Conservation (phyloP, 441 rosid genomes). For the Jatropha podagrica region DNA sequence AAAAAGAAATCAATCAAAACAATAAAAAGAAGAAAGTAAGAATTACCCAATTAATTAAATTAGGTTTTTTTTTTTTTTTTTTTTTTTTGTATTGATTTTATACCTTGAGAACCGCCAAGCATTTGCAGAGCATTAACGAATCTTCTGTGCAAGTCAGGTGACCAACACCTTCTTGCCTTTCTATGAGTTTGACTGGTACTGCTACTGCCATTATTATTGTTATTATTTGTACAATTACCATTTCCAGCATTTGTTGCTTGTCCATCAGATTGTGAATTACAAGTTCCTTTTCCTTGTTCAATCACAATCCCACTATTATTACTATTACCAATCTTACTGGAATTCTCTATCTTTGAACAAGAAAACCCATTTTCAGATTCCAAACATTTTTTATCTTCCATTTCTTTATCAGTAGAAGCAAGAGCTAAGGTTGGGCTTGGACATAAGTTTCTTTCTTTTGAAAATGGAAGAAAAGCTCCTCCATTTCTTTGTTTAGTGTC, state of each 20-base stretch:
- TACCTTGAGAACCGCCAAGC: slow-evolving; percentile 99
- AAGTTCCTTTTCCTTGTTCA: slow-evolving; percentile 41
- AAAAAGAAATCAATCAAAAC: slow-evolving; percentile 14
- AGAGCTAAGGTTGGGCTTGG: slow-evolving; percentile 46
- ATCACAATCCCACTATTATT: slow-evolving; percentile 22
- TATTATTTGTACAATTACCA: slow-evolving; percentile 17
- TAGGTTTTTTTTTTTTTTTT: too few species aligned
- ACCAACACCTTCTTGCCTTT: slow-evolving; percentile 97
- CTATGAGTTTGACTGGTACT: slow-evolving; percentile 55
- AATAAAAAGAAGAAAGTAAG: slow-evolving; percentile 4
- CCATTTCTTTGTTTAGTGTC: slow-evolving; percentile 70
- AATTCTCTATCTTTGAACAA: slow-evolving; percentile 33
- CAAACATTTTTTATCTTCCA: slow-evolving; percentile 46
- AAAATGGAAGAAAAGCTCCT: slow-evolving; percentile 93
- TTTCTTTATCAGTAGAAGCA: slow-evolving; percentile 44
- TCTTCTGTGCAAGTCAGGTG: slow-evolving; percentile 94
- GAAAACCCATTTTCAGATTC: slow-evolving; percentile 36
- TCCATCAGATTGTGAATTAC: slow-evolving; percentile 35
- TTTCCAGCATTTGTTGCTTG: slow-evolving; percentile 30
- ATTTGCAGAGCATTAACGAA: slow-evolving; percentile 93
- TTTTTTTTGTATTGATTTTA: neutral
- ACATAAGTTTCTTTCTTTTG: slow-evolving; percentile 56
- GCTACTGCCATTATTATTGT: slow-evolving; percentile 7
- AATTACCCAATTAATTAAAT: too few species aligned
- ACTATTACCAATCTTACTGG: slow-evolving; percentile 21